These are phyloP conservation scores for Pseudogymnoascus sp. DNA, from an alignment of 2,329 filamentous ascomycete genomes.

Conservation along the genomic window DNA sequence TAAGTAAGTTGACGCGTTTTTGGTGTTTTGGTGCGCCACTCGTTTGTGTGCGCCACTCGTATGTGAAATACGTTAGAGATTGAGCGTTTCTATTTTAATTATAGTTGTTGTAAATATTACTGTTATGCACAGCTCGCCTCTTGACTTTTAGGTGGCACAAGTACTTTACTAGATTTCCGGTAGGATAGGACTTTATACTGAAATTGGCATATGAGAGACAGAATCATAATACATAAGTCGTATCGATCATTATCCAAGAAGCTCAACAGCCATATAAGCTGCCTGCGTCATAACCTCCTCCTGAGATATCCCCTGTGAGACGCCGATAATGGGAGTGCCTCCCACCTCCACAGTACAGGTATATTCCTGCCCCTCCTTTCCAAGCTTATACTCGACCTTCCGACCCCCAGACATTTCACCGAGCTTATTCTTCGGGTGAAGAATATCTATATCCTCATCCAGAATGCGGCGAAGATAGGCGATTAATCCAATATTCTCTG, in stretches of 20 bases:
- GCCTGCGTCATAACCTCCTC: slow-evolving; percentile 57
- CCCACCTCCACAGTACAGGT: slow-evolving; percentile 12
- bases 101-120: background rate
- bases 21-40: too few relatives aligned
- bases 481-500: slow-evolving; percentile 60
- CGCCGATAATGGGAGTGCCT: slow-evolving; percentile 17
- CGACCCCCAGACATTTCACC: slow-evolving; percentile 49
- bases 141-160: background rate
- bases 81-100: too few relatives aligned
- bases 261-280: slow-evolving; percentile 44
- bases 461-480: slow-evolving; percentile 57
- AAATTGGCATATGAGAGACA: background rate
- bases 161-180: too few relatives aligned
- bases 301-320: slow-evolving; percentile 33
- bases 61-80: too few relatives aligned
- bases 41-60: too few relatives aligned
- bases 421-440: slow-evolving; percentile 64
- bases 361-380: slow-evolving; percentile 19
- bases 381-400: slow-evolving; percentile 49
- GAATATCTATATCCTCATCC: slow-evolving; percentile 48
- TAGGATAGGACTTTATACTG: background rate
- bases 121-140: background rate
- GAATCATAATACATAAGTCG: background rate
- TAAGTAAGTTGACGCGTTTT: too few relatives aligned
- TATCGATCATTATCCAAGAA: slow-evolving; percentile 32